A percentile compares a stretch with the other conserved stretches of the same genome.
Evolutionary conservation across 2,329 filamentous ascomycete species (phyloP).

Genomic region (Cadophora malorum): DNA sequence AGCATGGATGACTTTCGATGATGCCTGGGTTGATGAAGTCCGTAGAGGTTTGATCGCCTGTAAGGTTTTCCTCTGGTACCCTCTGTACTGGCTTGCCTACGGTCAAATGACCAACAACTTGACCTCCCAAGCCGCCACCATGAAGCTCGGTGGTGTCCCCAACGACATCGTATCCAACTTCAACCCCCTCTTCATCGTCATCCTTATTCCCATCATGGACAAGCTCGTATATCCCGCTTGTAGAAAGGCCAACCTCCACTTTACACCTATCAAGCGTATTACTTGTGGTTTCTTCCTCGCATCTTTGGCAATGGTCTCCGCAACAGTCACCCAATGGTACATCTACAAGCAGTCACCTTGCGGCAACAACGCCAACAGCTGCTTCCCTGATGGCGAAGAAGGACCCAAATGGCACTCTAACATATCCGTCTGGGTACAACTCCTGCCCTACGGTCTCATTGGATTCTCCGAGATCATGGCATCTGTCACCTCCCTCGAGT

Average conservation of each 20-base stretch:
- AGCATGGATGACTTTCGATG: slow-evolving; percentile 79
- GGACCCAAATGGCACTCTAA: slow-evolving; percentile 38
- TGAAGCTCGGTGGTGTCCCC: slow-evolving; percentile 58
- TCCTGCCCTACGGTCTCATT: slow-evolving; percentile 59
- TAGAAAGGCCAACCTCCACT: slow-evolving; percentile 56
- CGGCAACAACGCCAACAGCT: slow-evolving; percentile 53
- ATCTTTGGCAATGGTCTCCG: slow-evolving; percentile 60
- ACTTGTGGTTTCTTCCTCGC: slow-evolving; percentile 61
- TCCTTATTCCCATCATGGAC: slow-evolving; percentile 61
- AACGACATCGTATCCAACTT: slow-evolving; percentile 68
- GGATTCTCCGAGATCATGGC: slow-evolving; percentile 67
- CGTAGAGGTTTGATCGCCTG: slow-evolving; percentile 63
- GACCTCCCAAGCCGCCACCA: slow-evolving; percentile 63
- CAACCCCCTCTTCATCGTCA: slow-evolving; percentile 64
- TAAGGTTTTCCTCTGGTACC: slow-evolving; percentile 73
- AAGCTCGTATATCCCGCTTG: slow-evolving; percentile 64
- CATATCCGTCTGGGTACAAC: slow-evolving; percentile 62
- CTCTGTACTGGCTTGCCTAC: slow-evolving; percentile 56
- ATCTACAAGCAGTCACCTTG: slow-evolving; percentile 64
- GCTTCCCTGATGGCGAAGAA: slow-evolving; percentile 42
- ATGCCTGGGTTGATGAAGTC: slow-evolving; percentile 76
- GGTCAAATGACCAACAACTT: slow-evolving; percentile 73
- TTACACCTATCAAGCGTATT: slow-evolving; percentile 64
- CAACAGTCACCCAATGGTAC: slow-evolving; percentile 61
- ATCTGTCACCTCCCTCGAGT: slow-evolving; percentile 73